These are phyloP conservation scores for Sporothrix variecibatus DNA, from an alignment of 2,329 filamentous ascomycete genomes.

Conservation along the genomic window DNA sequence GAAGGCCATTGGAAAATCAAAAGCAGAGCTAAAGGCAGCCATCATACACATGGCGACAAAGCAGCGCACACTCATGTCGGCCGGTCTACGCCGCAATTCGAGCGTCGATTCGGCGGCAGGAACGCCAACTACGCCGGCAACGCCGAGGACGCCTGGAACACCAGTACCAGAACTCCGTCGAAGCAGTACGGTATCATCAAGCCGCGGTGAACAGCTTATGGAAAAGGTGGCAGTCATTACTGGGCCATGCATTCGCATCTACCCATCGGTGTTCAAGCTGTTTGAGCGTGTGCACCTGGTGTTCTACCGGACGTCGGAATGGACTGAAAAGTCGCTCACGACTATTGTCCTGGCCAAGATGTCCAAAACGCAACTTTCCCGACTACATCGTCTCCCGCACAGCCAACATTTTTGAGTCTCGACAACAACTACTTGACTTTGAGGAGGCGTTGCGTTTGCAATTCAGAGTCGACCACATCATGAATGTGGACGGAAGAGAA, in stretches of 20 bases:
- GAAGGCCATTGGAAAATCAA: constrained; percentile 85
- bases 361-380: constrained; percentile 81
- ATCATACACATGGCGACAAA: constrained; percentile 71
- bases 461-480: constrained; percentile 74
- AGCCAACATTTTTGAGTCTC: constrained; percentile 81
- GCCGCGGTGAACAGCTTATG: constrained; percentile 25
- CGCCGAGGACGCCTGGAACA: not conserved
- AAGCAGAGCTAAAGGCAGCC: constrained; percentile 74
- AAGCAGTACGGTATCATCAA: constrained; percentile 49
- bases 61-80: constrained; percentile 73
- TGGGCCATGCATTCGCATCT: constrained; percentile 82
- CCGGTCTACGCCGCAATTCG: constrained; percentile 9
- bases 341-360: constrained; percentile 94
- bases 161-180: not conserved
- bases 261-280: constrained; percentile 69
- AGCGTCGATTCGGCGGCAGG: constrained; percentile 40
- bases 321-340: constrained; percentile 95
- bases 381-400: constrained; percentile 88
- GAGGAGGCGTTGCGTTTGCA: constrained; percentile 84
- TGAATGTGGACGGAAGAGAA: constrained; percentile 75
- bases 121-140: not conserved
- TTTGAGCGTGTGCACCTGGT: constrained; percentile 95
- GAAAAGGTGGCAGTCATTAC: constrained; percentile 66
- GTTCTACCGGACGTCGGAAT: constrained; percentile 93
- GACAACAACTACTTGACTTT: constrained; percentile 78